phyloP scores from a whole-genome alignment of 1,284 basidiomycete genomes.

The Austroboletus novae-zelandiae region DNA sequence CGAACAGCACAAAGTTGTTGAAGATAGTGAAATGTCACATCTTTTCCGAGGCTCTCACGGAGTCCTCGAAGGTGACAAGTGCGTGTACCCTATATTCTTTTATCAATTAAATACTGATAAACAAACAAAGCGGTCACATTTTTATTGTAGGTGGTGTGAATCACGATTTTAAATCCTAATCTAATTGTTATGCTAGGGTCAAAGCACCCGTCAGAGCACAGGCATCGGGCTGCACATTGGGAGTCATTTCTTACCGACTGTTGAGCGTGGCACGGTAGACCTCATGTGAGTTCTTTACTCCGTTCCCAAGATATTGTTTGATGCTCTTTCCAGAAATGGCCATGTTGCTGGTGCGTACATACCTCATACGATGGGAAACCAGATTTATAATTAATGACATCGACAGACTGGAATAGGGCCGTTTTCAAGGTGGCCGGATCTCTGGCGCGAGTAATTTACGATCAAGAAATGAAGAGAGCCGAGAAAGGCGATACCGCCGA shows the following conservation, averaged over 20 bases:
- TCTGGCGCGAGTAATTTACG: slow-evolving; percentile 82
- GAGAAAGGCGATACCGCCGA: slow-evolving; percentile 41
- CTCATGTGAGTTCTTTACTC: slow-evolving; percentile 55
- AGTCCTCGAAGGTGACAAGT: slow-evolving; percentile 6
- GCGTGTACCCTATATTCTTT: background rate
- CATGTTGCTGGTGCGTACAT: slow-evolving; percentile 61
- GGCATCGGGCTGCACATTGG: slow-evolving; percentile 90
- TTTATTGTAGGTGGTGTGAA: slow-evolving; percentile 60
- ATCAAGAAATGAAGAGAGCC: slow-evolving; percentile 64
- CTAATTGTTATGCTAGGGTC: slow-evolving; percentile 46
- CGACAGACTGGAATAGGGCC: slow-evolving; percentile 82
- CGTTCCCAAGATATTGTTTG: background rate
- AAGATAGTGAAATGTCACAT: background rate
- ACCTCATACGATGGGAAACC: background rate
- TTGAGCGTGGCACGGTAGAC: slow-evolving; percentile 93
- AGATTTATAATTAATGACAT: background rate
- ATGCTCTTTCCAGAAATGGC: slow-evolving; percentile 53
- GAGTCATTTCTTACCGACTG: slow-evolving; percentile 92
- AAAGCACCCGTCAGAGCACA: slow-evolving; percentile 88
- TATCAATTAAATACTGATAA: too few species aligned
- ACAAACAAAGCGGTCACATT: slow-evolving; percentile 37
- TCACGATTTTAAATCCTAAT: background rate
- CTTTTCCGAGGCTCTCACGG: slow-evolving; percentile 11
- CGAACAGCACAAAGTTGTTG: slow-evolving; percentile 1
- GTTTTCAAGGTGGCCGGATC: slow-evolving; percentile 80